Evolutionary conservation across 2,329 filamentous ascomycete species (phyloP).

Genomic region (Tolypocladium cylindrosporum): DNA sequence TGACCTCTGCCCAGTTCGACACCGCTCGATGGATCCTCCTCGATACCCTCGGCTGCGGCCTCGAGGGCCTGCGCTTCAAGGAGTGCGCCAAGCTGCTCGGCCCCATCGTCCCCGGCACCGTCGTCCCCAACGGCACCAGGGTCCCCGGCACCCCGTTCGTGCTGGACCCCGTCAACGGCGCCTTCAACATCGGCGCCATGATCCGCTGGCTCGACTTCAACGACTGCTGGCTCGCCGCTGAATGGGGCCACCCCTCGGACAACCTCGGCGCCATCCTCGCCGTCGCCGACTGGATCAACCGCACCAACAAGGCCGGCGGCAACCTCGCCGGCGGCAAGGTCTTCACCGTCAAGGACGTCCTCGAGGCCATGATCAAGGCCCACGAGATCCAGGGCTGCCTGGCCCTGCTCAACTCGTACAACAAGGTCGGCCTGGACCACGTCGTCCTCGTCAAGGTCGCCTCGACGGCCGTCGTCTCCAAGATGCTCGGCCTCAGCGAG

Average conservation of each 20-base stretch:
- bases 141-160: conserved; percentile 89
- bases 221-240: conserved; percentile 97
- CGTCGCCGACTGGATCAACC: conserved; percentile 94
- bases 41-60: conserved; percentile 91
- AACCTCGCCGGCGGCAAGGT: conserved; percentile 84
- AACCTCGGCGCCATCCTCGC: conserved; percentile 95
- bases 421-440: conserved; percentile 96
- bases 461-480: conserved; percentile 84
- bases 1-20: conserved; percentile 55
- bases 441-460: conserved; percentile 98
- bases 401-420: conserved; percentile 95
- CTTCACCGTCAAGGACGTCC: conserved; percentile 79
- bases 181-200: conserved; percentile 98
- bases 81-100: conserved; percentile 94
- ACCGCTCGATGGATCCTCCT: conserved; percentile 95
- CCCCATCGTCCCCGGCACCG: conserved; percentile 79
- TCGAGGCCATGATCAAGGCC: conserved; percentile 98
- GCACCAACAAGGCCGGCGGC: conserved; percentile 65
- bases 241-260: conserved; percentile 98
- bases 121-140: conserved; percentile 83
- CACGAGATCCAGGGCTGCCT: conserved; percentile 98
- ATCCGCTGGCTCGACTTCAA: conserved; percentile 99
- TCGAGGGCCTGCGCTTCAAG: conserved; percentile 90
- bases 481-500: conserved; percentile 85
- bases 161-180: conserved; percentile 88